phyloP scores from a whole-genome alignment of 1,284 basidiomycete species.

The Melampsora americana region DNA sequence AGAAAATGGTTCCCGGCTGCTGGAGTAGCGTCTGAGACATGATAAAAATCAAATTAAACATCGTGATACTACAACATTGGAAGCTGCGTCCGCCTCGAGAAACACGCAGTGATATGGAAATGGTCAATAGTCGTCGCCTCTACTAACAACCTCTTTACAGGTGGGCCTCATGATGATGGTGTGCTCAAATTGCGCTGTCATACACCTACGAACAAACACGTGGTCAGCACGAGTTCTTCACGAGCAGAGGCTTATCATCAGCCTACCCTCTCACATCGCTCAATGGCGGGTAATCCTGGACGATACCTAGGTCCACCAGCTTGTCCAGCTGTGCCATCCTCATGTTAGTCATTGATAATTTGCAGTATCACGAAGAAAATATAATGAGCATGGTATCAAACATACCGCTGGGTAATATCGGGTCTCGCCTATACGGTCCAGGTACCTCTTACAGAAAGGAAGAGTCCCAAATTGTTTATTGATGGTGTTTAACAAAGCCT shows the following conservation, averaged over 20 bases:
- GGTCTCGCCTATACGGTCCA: slow-evolving; percentile 89
- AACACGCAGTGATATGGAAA: slow-evolving; percentile 14
- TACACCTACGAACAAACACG: slow-evolving; percentile 59
- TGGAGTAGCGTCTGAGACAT: no score
- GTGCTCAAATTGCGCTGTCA: slow-evolving; percentile 96
- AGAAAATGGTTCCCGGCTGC: no score
- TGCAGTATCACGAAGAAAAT: slow-evolving; percentile 5
- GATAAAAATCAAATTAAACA: no score
- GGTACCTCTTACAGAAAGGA: slow-evolving; percentile 91
- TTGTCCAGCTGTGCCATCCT: slow-evolving; percentile 68
- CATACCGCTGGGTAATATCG: slow-evolving; percentile 86
- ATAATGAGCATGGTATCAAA: slow-evolving; percentile 43
- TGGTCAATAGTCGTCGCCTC: slow-evolving; percentile 81
- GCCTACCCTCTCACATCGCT: slow-evolving; percentile 60
- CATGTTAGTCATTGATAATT: slow-evolving; percentile 30
- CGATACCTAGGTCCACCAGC: slow-evolving; percentile 80
- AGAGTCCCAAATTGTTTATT: slow-evolving; percentile 91
- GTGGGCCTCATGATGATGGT: slow-evolving; percentile 86
- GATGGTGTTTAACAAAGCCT: slow-evolving; percentile 80
- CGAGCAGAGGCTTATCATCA: slow-evolving; percentile 50
- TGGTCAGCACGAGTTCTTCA: slow-evolving; percentile 52
- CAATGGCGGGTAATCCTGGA: slow-evolving; percentile 91
- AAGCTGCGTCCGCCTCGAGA: slow-evolving; percentile 32
- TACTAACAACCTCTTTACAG: slow-evolving; percentile 88
- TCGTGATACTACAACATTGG: neutral